Evolutionary conservation across 2,329 filamentous ascomycete genomes (phyloP).

Genomic region (Cephalotrichum gorgonifer): DNA sequence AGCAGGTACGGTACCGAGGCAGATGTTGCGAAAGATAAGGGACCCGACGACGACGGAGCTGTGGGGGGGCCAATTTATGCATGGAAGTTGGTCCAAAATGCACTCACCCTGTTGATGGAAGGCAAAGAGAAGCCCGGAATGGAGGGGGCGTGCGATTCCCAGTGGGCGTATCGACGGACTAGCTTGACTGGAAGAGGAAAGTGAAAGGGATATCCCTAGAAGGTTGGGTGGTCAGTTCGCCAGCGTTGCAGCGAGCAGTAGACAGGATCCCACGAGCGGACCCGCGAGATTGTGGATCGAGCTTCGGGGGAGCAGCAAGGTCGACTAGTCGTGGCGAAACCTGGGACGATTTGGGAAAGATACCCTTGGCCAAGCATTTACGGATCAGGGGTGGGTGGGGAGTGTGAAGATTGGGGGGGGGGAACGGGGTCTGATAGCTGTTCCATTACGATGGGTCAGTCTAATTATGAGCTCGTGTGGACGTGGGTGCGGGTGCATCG

Average conservation of each 20-base stretch:
- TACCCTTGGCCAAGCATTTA: too few species aligned
- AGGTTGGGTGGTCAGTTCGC: neutral
- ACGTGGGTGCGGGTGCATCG: too few species aligned
- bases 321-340: neutral
- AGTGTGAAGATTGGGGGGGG: too few species aligned
- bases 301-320: neutral
- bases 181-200: slow-evolving; percentile 2
- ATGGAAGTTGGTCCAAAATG: neutral
- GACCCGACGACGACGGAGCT: neutral
- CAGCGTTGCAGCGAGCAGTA: neutral
- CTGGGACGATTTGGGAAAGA: neutral
- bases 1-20: neutral
- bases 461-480: too few species aligned
- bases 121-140: neutral
- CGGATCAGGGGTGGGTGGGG: too few species aligned
- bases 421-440: too few species aligned
- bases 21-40: neutral
- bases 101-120: slow-evolving; percentile 1
- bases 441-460: too few species aligned
- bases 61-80: slow-evolving; percentile 3
- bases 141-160: neutral
- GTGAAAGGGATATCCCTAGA: neutral
- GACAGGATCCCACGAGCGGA: neutral
- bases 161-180: neutral
- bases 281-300: slow-evolving; percentile 3